Evolutionary conservation across 306 rosid genomes (phyloP), one percentile per base, ranked within the genome.

Genomic region (Pyrus betulifolia): DNA sequence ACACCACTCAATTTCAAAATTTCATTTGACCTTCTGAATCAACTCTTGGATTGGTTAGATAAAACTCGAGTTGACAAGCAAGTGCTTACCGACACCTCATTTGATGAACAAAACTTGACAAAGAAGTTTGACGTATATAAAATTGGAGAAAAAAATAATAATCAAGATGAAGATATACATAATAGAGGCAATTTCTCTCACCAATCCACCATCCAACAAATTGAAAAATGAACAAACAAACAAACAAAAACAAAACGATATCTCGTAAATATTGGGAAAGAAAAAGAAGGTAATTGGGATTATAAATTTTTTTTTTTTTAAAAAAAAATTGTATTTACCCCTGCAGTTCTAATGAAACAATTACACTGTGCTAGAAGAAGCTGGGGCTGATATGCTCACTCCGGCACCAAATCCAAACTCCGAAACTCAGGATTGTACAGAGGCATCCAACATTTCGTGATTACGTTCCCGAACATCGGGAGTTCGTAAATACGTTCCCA

Each of bases 101-200:
- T 51, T 51, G 55, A 51, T 51, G 55, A 15, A 17, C 55, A 51
- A 51, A 51, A 51, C 21, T 51, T 17, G 55, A 51, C 3, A 8
- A 17, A 5, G 8, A 51, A 49, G 1, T 51, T 49, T 51, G 55
- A 1, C 8, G 3, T 51, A 5, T 51, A 17, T 4, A 15, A 42
- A 51, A 78, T 77, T 72, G 77, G 71, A 21, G 74, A 44, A 81
- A 45, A 45, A 11, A 51, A 51, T 42, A 63, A 78, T 74, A 87
- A 78, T 78, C 73, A 77, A 67, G 78, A 82, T 78, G 75, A 75
- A 71, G 75, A 85, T 85, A 69, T 86, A 89, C 94, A 89, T 72
- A 69, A 69, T 66, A 62, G 28, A 70, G 62, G 76, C 79, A 80
- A 40, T 66, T 69, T 72, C 83, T 84, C 78, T 35, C 78, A 61